These are phyloP conservation scores for Seiridium unicorne DNA, from an alignment of 2,329 filamentous ascomycete genomes.

Conservation along the genomic window DNA sequence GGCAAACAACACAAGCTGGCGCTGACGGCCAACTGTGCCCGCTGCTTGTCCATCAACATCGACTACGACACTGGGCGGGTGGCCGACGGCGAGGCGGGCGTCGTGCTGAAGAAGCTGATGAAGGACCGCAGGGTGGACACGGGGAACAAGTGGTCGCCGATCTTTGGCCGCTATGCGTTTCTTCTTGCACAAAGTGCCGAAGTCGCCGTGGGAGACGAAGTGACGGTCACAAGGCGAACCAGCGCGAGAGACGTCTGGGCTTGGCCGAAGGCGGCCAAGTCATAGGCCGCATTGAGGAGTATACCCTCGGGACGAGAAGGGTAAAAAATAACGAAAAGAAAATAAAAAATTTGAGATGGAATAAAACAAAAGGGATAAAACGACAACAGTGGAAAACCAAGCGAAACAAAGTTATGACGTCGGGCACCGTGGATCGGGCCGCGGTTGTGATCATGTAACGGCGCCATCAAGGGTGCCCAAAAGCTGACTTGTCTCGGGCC, in stretches of 20 bases:
- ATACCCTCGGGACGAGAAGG: too few species aligned
- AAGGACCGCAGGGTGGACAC: slow-evolving; percentile 67
- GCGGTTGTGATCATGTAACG: too few species aligned
- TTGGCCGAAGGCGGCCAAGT: slow-evolving; percentile 35
- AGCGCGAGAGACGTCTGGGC: slow-evolving; percentile 52
- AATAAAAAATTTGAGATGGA: too few species aligned
- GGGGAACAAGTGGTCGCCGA: slow-evolving; percentile 65
- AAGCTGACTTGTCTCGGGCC: too few species aligned
- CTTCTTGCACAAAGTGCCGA: slow-evolving; percentile 29
- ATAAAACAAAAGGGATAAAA: too few species aligned
- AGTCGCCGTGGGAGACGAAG: slow-evolving; percentile 55
- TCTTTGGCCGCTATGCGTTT: slow-evolving; percentile 75
- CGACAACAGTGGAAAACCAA: too few species aligned
- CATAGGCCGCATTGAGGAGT: too few species aligned
- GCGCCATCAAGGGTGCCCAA: too few species aligned
- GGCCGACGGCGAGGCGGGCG: slow-evolving; percentile 55
- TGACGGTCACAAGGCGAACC: slow-evolving; percentile 49
- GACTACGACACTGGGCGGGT: slow-evolving; percentile 65
- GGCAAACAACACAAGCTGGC: slow-evolving; percentile 35
- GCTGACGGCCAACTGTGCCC: slow-evolving; percentile 67
- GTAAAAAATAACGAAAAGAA: too few species aligned
- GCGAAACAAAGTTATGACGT: too few species aligned
- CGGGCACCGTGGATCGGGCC: too few species aligned
- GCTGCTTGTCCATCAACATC: slow-evolving; percentile 70
- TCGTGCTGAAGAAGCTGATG: slow-evolving; percentile 68